Evolutionary conservation across 2,329 filamentous ascomycete species (phyloP), one percentile per base, ranked within the genome.

Genomic region (Cadophora luteo-olivacea): DNA sequence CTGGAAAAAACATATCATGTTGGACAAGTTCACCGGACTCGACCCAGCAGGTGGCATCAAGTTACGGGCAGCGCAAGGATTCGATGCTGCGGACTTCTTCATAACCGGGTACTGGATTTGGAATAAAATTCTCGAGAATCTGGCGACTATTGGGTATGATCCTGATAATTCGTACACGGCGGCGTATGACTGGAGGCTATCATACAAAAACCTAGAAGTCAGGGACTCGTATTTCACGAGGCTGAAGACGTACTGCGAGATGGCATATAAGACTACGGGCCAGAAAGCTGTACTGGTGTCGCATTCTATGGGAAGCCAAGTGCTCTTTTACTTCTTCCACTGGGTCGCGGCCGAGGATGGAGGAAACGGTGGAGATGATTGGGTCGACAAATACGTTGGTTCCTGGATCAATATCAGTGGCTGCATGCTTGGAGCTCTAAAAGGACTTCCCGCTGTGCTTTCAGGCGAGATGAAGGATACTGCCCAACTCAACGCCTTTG

Each of bases 381-480:
- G 96, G 96, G 95, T 99, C 0, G 94, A 99, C 68, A 87, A 86
- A 22, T 87, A 97, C 77, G 85, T 99, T 63, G 96, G 97, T 73
- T 92, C 93, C 2, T 99, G 97, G 94, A 97, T 99, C 83, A 99
- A 99, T 79, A 94, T 99, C 75, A 96, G 92, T 73, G 96, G 96
- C 6, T 99, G 95, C 80, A 97, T 99, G 95, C 89, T 99, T 6
- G 96, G 96, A 16, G 94, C 96, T 1, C 85, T 94, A 68, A 99
- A 99, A 81, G 95, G 92, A 68, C 82, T 98, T 45, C 92, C 96
- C 0, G 95, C 96, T 0, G 87, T 98, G 0, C 84, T 99, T 1
- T 97, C 94, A 0, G 96, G 96, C 36, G 96, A 99, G 80, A 99
- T 99, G 96, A 93, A 95, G 73, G 96, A 99, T 77, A 99, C 96